phyloP scores from a whole-genome alignment of 192 early-diverging fungal genomes.

The Coemansia sp. region DNA sequence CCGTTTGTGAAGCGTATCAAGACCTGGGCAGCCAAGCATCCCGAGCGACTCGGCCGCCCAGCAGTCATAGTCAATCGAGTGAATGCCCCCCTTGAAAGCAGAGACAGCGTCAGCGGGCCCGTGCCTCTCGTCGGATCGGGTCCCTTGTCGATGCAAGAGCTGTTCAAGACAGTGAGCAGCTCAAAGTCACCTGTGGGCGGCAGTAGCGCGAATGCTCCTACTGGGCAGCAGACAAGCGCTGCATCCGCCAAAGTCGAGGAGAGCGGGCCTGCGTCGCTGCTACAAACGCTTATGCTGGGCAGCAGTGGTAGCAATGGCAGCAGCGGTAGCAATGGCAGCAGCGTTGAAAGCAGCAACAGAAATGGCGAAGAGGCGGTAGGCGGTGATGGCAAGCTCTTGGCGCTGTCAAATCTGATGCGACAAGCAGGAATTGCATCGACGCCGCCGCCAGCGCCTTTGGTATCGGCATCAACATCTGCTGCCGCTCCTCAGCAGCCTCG shows the following conservation, averaged over 20 bases:
- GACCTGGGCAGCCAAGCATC: slow-evolving; percentile 39
- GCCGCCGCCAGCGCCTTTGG: slow-evolving; percentile 6
- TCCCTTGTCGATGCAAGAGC: slow-evolving; percentile 43
- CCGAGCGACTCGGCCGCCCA: slow-evolving; percentile 22
- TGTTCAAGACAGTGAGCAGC: slow-evolving; percentile 29
- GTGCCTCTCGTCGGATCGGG: slow-evolving; percentile 3
- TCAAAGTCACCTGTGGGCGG: slow-evolving; percentile 17
- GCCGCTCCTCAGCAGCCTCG: background rate
- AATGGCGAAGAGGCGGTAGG: background rate
- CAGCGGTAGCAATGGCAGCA: slow-evolving; percentile 3
- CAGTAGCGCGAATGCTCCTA: slow-evolving; percentile 3
- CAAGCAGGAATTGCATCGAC: slow-evolving; percentile 35
- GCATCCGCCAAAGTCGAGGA: background rate
- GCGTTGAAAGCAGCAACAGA: background rate
- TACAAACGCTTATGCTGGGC: slow-evolving; percentile 54
- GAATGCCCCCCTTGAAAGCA: background rate
- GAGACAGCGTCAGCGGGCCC: background rate
- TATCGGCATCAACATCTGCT: background rate
- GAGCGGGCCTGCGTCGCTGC: slow-evolving; percentile 38
- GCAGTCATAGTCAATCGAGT: slow-evolving; percentile 23
- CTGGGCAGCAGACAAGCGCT: background rate
- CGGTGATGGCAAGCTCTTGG: slow-evolving; percentile 31
- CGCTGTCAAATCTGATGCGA: slow-evolving; percentile 51
- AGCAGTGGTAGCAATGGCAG: background rate
- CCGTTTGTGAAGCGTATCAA: slow-evolving; percentile 63